Conservation (phyloP, 352 stramenopile genomes). For the Phytophthora pistaciae region DNA sequence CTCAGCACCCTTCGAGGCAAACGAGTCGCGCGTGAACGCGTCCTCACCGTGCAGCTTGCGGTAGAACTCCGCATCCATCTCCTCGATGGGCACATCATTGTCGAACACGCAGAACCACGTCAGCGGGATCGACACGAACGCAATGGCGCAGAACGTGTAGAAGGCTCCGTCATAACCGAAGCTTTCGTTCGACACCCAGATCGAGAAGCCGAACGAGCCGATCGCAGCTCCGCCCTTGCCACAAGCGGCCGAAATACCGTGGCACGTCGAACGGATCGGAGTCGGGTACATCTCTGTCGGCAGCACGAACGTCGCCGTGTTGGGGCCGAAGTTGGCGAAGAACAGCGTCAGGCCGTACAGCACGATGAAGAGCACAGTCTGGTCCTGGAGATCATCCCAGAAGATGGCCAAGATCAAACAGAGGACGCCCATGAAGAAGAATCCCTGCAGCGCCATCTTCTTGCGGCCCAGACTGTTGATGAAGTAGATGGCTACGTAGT, state of each 20-base stretch:
- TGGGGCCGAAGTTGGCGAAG: constrained; percentile 87
- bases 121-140: constrained; percentile 44
- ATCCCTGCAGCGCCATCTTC: constrained; percentile 78
- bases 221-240: constrained; percentile 28
- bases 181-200: constrained; percentile 28
- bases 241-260: constrained; percentile 64
- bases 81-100: constrained; percentile 44
- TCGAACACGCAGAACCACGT: constrained; percentile 73
- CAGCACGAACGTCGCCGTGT: constrained; percentile 89
- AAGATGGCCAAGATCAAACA: constrained; percentile 63
- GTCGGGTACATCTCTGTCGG: constrained; percentile 87
- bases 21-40: constrained; percentile 11
- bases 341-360: constrained; percentile 83
- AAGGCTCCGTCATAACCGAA: constrained; percentile 33
- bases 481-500: constrained; percentile 78
- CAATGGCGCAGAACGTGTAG: constrained; percentile 60
- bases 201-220: constrained; percentile 34
- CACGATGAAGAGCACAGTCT: constrained; percentile 67
- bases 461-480: constrained; percentile 74
- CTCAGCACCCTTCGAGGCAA: constrained; percentile 19
- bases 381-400: constrained; percentile 61
- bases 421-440: constrained; percentile 67
- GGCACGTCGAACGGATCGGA: constrained; percentile 83
- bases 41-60: constrained; percentile 6
- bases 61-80: constrained; percentile 30